A percentile compares a stretch with the other conserved stretches of the same genome.
phyloP scores from a whole-genome alignment of 345 rosid genomes.

The Citrus sinensis region DVS_A1.0 CM039161.1:24227001-24227500 shows the following conservation, averaged over 20 bases:
- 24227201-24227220: no score
- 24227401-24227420: neutral
- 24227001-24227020: neutral
- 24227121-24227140: neutral
- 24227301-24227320: no score
- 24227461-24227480: neutral
- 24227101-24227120: neutral
- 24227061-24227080: neutral
- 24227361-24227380: neutral
- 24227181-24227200: no score
- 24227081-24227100: neutral
- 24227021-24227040: neutral
- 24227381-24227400: neutral
- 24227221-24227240: no score
- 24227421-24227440: neutral
- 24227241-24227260: no score
- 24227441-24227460: neutral
- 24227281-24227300: no score
- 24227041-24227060: neutral
- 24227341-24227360: neutral
- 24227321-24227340: neutral
- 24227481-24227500: neutral
- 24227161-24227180: no score
- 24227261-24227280: no score
- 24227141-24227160: no score